Base-by-base conservation (phyloP, 805 yeast genomes). In the Candida montana region DNA sequence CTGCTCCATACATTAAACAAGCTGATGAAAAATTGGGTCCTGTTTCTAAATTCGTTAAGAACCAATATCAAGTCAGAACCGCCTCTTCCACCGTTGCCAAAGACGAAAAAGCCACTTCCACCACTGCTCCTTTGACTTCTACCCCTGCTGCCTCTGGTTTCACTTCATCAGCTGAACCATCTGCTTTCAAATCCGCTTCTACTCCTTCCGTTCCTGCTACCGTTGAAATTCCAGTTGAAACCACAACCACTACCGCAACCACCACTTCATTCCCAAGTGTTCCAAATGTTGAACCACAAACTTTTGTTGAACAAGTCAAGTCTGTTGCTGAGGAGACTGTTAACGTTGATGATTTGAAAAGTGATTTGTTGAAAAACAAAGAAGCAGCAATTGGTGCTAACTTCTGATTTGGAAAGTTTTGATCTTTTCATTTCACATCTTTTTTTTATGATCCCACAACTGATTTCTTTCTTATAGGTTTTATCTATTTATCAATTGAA, bases 21-120 rank as follows among this genome's bases (percentile, higher is more conserved):
- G 71, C 76, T 49, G 74, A 75, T 53, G 67, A 72, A 53, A 77
- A 77, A 62, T 62, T 81, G 45, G 83, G 84, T 34, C 91, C 91
- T 40, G 77, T 81, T 43, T 79, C 84, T 31, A 58, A 69, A 28
- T 75, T 78, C 55, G 64, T 83, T 57, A 68, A 73, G 58, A 66
- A 77, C 28, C 74, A 74, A 65, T 58, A 76, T 39, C 61, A 62
- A 50, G 61, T 65, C 39, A 79, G 88, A 75, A 81, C 89, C 47
- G 86, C 86, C 29, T 80, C 83, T 31, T 69, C 85, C 32, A 79
- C 85, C 36, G 83, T 80, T 49, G 79, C 46, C 43, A 44, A 39
- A 18, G 36, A 45, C 12, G 30, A 40, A 13, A 41, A 51, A 35
- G 36, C 46, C 18, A 38, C 45, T 21, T 28, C 49, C 5, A 77